Base-by-base conservation (phyloP, 176 grass and related monocot genomes). In the Panicum miliaceum region DNA sequence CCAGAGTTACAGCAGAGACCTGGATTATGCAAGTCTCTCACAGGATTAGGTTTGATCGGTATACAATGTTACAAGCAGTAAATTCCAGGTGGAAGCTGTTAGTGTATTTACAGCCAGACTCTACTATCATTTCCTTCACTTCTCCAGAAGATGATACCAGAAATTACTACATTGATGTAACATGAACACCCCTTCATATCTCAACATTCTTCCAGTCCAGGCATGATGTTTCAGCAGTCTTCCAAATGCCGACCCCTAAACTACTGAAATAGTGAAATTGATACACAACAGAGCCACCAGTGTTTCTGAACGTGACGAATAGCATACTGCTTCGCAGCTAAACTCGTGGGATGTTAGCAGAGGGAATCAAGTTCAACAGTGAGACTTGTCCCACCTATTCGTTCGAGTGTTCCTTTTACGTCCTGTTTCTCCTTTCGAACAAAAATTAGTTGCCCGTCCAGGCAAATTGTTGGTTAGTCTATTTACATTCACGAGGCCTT, bases 401-500 rank as follows among this genome's bases (percentile, higher is more conserved):
- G 46, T 48, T 82, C 57, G 37, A 86, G 19, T 64, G 32, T 51
- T 67, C 23, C 22, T 65, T 72, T 79, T 36, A 52, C 67, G 22
- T 12, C 66, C 52, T 26, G 37, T 74, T 76, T 70, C 74, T 86
- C 34, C 64, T 83, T 87, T 62, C 12, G 19, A 81, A 80, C 80
- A 86, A 90, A 88, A 87, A 84, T 79, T 87, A 90, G 89, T 68
- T 75, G 42, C 68, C 86, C 13, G 20, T 68, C 67, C 80, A 87
- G 80, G 84, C 42, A 79, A 60, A 68, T 79, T 84, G 60, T 86
- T 64, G 84, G 84, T 90, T 52, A 91, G 89, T 91, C 84, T 90
- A 91, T 91, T 84, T 87, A 87, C 89, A 84, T 76, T 53, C 81
- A 81, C 36, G 50, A 81, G 61, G 34, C 56, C 54, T 47, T 83